Conservation (phyloP, 345 rosid species). For the Microthlaspi erraticum region DNA sequence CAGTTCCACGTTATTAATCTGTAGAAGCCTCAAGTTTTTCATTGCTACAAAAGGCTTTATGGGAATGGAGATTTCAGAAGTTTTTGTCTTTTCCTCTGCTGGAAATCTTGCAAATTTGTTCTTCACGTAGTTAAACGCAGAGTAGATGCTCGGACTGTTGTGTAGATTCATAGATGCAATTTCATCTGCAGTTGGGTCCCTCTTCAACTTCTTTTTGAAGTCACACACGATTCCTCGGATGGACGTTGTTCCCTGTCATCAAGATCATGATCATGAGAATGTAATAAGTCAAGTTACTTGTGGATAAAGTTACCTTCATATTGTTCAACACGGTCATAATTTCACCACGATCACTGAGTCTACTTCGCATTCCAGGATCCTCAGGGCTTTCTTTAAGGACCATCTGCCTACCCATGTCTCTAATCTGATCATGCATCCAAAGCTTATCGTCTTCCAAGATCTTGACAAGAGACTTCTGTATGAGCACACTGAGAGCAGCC, state of each 20-base stretch:
- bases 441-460: conserved; percentile 35
- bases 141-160: conserved; percentile 1
- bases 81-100: conserved; percentile 23
- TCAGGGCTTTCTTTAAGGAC: conserved; percentile 26
- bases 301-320: conserved; percentile 45
- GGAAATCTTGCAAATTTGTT: conserved; percentile 10
- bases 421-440: conserved; percentile 81
- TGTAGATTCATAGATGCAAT: conserved; percentile 14
- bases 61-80: conserved; percentile 32
- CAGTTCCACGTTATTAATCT: conserved; percentile 57
- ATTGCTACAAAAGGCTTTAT: conserved; percentile 53
- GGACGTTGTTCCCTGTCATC: conserved; percentile 49
- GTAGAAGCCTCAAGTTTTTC: conserved; percentile 63
- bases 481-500: conserved; percentile 51
- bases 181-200: conserved; percentile 25
- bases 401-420: conserved; percentile 82
- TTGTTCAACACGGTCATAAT: conserved; percentile 50
- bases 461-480: conserved; percentile 60
- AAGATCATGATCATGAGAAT: neutral
- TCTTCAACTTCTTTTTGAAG: conserved; percentile 28
- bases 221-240: conserved; percentile 55
- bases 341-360: conserved; percentile 64
- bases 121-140: conserved; percentile 37
- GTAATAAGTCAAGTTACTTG: neutral
- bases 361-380: conserved; percentile 56